Evolutionary conservation across 1,284 basidiomycete genomes (phyloP).

Genomic region (Rhodofomes roseus): DNA sequence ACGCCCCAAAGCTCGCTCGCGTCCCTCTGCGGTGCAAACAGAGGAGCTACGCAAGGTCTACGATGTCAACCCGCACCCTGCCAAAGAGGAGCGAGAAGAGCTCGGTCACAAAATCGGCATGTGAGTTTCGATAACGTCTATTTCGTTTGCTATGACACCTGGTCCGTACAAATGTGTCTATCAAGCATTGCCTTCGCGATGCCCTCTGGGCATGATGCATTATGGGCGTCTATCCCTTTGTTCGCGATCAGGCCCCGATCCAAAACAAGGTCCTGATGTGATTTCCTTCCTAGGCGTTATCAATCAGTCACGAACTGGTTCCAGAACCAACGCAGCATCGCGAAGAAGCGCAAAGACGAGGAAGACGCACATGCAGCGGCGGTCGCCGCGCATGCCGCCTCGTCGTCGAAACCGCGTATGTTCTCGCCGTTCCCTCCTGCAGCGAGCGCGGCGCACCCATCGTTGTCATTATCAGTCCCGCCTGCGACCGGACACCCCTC

Average conservation of each 20-base stretch:
- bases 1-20: constrained; percentile 53
- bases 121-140: constrained; percentile 39
- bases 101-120: constrained; percentile 68
- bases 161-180: constrained; percentile 11
- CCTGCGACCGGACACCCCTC: constrained; percentile 27
- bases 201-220: constrained; percentile 11
- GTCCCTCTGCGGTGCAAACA: constrained; percentile 59
- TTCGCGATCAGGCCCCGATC: constrained; percentile 7
- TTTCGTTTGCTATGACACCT: constrained; percentile 10
- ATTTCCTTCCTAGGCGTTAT: constrained; percentile 51
- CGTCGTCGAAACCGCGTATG: constrained; percentile 32
- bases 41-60: constrained; percentile 66
- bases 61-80: constrained; percentile 57
- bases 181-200: constrained; percentile 8
- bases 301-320: constrained; percentile 81
- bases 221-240: constrained; percentile 10
- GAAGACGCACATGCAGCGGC: constrained; percentile 22
- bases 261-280: constrained; percentile 9
- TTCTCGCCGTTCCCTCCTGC: constrained; percentile 42
- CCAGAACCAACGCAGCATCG: constrained; percentile 74
- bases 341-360: constrained; percentile 62
- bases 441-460: constrained; percentile 24
- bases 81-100: constrained; percentile 58
- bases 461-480: constrained; percentile 24
- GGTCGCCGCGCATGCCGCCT: constrained; percentile 10